Base-by-base conservation (phyloP, 2,329 filamentous ascomycete genomes). In the Pseudogymnoascus sp. region DNA sequence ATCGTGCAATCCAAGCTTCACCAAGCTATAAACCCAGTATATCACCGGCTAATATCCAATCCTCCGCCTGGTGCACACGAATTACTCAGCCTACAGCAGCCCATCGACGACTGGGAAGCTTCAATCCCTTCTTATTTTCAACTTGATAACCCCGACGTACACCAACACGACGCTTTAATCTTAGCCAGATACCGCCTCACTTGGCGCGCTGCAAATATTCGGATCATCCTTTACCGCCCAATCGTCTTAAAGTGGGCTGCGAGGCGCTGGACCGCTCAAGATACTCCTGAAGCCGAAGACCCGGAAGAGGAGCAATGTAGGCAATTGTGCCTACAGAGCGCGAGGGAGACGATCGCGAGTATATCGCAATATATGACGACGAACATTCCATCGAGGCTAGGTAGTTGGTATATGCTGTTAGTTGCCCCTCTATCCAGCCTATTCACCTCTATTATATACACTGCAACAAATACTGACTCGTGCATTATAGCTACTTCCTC, bases 181-280 rank as follows among this genome's bases (percentile, higher is more conserved):
- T 73, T 75, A 36, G 72, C 75, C 35, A 74, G 63, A 10, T 66
- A 65, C 33, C 59, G 73, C 41, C 67, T 78, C 15, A 70, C 75
- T 59, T 79, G 76, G 77, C 72, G 77, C 44, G 72, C 74, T 61
- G 76, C 75, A 71, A 77, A 78, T 51, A 64, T 79, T 59, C 71
- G 74, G 4, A 77, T 78, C 58, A 71, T 79, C 17, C 71, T 78
- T 21, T 77, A 77, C 58, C 72, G 76, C 15, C 76, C 76, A 2
- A 73, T 78, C 38, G 66, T 79, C 3, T 71, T 77, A 21, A 74
- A 74, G 25, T 76, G 74, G 74, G 73, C 74, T 17, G 71, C 62
- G 3, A 63, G 51, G 35, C 44, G 55, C 38, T 58, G 31, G 58
- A 60, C 61, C 17, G 71, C 33, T 69, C 71, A 64, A 67, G 71